Evolutionary conservation across 805 yeast species (phyloP), one percentile per base, ranked within the genome.

Genomic region (Starmerella kuoi): DNA sequence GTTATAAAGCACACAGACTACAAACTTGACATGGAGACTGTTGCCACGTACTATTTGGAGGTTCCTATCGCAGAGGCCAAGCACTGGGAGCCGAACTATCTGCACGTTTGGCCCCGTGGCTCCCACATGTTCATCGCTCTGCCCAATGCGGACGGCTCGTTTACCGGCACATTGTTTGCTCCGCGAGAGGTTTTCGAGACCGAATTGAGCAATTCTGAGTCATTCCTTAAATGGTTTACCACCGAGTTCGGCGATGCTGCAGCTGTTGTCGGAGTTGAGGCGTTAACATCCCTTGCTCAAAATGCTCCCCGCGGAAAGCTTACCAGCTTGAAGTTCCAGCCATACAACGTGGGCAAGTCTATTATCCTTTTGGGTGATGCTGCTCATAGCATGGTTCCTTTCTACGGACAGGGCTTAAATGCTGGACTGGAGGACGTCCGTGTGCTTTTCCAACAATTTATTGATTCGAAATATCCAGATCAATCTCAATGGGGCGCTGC

Each of bases 361-460:
- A 77, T 77, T 14, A 63, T 87, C 8, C 62, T 87, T 11, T 62
- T 87, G 23, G 96, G 96, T 5, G 96, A 87, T 59, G 94, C 96
- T 1, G 94, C 96, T 0, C 96, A 87, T 62, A 76, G 91, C 23
- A 87, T 86, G 95, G 96, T 87, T 5, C 96, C 96, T n/a, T 87
- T 87, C 60, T 87, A 86, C 57, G 96, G 96, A 8, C 96, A 87
- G 60, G 96, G 96, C 4, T 80, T 87, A 88, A 87, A 87, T 60
- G 83, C 94, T 57, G 96, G 96, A 1, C 80, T 87, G 59, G 96
- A 87, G 61, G 96, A 88, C 53, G 87, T 87, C 19, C 65, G 76
- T 44, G 74, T 77, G 1, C 62, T 87, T 40, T 63, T 80, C 63
- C 42, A 40, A 30, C 68, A 72, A 34, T 43, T 52, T 30, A 56